phyloP scores from a whole-genome alignment of 345 rosid genomes.

The Acer negundo region DNA sequence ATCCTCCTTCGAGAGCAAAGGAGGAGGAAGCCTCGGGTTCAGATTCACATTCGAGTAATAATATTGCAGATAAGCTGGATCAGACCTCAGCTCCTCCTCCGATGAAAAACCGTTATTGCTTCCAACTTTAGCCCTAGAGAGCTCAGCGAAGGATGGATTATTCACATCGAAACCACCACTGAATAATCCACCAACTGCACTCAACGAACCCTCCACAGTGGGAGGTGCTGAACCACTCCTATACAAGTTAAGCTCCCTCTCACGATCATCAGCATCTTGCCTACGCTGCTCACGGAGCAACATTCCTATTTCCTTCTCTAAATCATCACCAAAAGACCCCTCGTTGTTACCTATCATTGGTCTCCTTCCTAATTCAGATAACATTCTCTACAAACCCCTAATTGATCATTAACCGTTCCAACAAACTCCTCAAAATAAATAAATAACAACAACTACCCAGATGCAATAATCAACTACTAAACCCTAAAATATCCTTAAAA shows the following conservation, averaged over 20 bases:
- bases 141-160: slow-evolving; percentile 36
- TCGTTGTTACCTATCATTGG: slow-evolving; percentile 69
- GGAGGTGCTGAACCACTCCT: slow-evolving; percentile 87
- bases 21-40: slow-evolving; percentile 94
- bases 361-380: slow-evolving; percentile 62
- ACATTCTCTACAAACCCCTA: slow-evolving; percentile 42
- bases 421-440: slow-evolving; percentile 15
- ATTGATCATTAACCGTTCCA: slow-evolving; percentile 33
- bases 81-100: slow-evolving; percentile 81
- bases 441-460: slow-evolving; percentile 23
- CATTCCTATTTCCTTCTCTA: slow-evolving; percentile 69
- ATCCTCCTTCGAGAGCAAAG: slow-evolving; percentile 83
- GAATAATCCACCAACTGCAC: slow-evolving; percentile 62
- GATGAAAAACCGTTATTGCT: slow-evolving; percentile 37
- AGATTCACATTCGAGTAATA: slow-evolving; percentile 77
- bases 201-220: slow-evolving; percentile 69
- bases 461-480: slow-evolving; percentile 25
- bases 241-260: slow-evolving; percentile 61
- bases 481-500: slow-evolving; percentile 26
- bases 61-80: slow-evolving; percentile 68
- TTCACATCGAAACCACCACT: slow-evolving; percentile 35
- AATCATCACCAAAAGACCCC: slow-evolving; percentile 71
- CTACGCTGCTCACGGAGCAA: slow-evolving; percentile 54
- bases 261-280: slow-evolving; percentile 59
- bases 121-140: slow-evolving; percentile 45